Conservation (phyloP, 2,329 filamentous ascomycete genomes). For the Epichloe elymi region DNA sequence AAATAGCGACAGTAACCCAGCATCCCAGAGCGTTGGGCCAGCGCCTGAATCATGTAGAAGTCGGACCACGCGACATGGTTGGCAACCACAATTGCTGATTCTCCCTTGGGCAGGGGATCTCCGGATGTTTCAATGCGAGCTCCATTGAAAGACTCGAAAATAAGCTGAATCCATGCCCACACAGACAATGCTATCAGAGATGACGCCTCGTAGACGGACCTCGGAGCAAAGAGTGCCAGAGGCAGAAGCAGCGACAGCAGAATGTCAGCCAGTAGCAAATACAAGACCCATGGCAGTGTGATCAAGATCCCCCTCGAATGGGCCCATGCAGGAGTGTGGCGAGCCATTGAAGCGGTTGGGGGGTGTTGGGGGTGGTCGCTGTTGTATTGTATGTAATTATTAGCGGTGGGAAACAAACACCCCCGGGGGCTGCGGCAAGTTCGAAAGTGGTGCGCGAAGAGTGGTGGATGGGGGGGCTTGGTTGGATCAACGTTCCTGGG, state of each 20-base stretch:
- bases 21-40: slow-evolving; percentile 42
- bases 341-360: slow-evolving; percentile 6
- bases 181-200: slow-evolving; percentile 40
- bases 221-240: slow-evolving; percentile 32
- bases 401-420: too few relatives aligned
- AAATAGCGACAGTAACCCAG: slow-evolving; percentile 49
- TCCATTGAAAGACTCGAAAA: slow-evolving; percentile 41
- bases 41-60: slow-evolving; percentile 50
- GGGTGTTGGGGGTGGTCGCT: background rate
- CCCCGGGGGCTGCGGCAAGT: too few relatives aligned
- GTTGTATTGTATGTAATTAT: background rate
- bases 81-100: slow-evolving; percentile 46
- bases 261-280: slow-evolving; percentile 38
- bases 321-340: slow-evolving; percentile 14
- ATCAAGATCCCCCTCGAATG: slow-evolving; percentile 30
- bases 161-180: slow-evolving; percentile 43
- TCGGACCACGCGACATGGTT: slow-evolving; percentile 51
- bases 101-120: slow-evolving; percentile 34
- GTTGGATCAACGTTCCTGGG: too few relatives aligned
- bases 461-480: too few relatives aligned
- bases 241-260: slow-evolving; percentile 35
- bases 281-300: slow-evolving; percentile 37
- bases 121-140: slow-evolving; percentile 40
- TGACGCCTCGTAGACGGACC: slow-evolving; percentile 38
- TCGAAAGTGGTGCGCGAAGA: too few relatives aligned